These are phyloP conservation scores for Naegleria lovaniensis DNA, from an alignment of 208 protist species.

Conservation along the genomic window DNA sequence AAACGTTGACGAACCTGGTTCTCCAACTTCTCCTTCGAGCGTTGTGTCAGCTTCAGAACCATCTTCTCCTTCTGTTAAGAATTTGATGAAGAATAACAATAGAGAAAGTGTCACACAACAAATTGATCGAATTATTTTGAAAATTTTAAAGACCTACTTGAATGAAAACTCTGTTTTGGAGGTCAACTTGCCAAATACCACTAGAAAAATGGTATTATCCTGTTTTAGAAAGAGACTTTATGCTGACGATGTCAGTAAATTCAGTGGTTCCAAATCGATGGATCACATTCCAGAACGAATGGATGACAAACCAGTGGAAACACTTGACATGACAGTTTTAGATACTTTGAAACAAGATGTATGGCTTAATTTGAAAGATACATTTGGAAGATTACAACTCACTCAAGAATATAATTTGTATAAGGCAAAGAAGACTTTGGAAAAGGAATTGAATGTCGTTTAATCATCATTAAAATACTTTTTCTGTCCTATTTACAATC, in stretches of 20 bases:
- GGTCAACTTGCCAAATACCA: not conserved
- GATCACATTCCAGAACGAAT: not conserved
- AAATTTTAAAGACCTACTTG: not conserved
- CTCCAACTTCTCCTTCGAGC: not conserved
- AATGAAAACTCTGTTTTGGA: not conserved
- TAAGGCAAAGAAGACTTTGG: not conserved
- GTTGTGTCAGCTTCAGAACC: too few relatives aligned
- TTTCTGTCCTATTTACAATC: too few relatives aligned
- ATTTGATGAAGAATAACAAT: not conserved
- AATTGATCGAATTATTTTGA: not conserved
- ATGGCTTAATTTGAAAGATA: not conserved
- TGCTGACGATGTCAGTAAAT: not conserved
- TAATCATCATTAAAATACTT: too few relatives aligned
- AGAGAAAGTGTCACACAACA: not conserved
- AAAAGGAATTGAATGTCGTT: not conserved
- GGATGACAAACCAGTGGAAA: not conserved
- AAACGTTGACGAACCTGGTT: not conserved
- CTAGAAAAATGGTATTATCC: not conserved
- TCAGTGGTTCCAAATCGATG: not conserved
- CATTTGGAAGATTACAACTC: not conserved
- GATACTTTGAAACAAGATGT: not conserved
- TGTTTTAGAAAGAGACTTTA: not conserved
- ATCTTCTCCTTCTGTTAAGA: not conserved
- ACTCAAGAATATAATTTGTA: not conserved
- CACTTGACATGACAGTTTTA: not conserved